Conservation (phyloP, 176 grass and related monocot species). For the Ampelocalamus luodianensis region DNA sequence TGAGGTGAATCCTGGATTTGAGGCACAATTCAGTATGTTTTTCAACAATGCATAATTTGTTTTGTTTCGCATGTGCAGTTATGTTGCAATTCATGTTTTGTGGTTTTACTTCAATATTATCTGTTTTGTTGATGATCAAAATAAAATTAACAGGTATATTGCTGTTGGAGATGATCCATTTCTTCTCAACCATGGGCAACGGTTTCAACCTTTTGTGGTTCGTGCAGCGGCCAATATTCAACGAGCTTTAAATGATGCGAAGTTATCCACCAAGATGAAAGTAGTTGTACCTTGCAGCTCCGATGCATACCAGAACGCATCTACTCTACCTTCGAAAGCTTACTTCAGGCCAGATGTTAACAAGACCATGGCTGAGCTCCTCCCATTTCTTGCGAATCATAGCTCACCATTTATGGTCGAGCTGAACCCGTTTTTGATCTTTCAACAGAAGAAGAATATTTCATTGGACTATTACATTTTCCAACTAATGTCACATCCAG, state of each 20-base stretch:
- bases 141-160: conserved; percentile 68
- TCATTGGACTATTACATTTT: conserved; percentile 81
- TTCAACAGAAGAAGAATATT: conserved; percentile 78
- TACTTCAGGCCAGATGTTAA: conserved; percentile 85
- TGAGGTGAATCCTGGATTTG: neutral
- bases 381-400: conserved; percentile 80
- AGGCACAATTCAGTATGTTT: neutral
- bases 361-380: conserved; percentile 82
- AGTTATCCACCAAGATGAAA: conserved; percentile 79
- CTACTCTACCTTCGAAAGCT: conserved; percentile 68
- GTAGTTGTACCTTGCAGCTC: conserved; percentile 76
- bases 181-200: conserved; percentile 63
- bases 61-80: neutral
- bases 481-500: conserved; percentile 63
- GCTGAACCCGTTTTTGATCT: conserved; percentile 69
- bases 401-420: conserved; percentile 84
- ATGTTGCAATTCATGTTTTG: neutral
- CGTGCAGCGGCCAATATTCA: conserved; percentile 77
- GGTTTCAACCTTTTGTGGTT: conserved; percentile 69
- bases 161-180: conserved; percentile 89
- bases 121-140: conserved; percentile 29
- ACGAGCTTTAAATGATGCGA: conserved; percentile 62
- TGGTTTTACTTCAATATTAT: neutral
- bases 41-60: neutral
- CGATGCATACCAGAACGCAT: conserved; percentile 69